A percentile compares a stretch with the other conserved stretches of the same genome.
phyloP scores from a whole-genome alignment of 1,284 basidiomycete genomes.

The Schizopora paradoxa region DNA sequence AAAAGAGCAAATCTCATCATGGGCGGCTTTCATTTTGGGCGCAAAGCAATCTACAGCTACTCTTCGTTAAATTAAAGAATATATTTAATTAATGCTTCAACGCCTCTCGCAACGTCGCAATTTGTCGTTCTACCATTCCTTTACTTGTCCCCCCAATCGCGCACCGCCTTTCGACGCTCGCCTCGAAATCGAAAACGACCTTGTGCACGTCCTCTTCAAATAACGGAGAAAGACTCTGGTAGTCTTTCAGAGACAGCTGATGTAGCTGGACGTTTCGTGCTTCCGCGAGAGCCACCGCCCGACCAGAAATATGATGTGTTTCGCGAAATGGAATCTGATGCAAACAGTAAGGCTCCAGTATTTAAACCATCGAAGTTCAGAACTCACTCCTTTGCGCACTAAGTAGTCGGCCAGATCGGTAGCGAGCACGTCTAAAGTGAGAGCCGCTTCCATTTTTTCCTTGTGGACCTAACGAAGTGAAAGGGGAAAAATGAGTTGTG shows the following conservation, averaged over 20 bases:
- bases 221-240: constrained; percentile 66
- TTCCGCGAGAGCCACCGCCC: constrained; percentile 93
- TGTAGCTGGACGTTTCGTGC: constrained; percentile 75
- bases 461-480: constrained; percentile 64
- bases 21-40: background rate
- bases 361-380: constrained; percentile 24
- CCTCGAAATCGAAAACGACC: constrained; percentile 89
- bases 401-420: constrained; percentile 98
- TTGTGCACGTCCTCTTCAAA: constrained; percentile 82
- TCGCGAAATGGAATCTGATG: constrained; percentile 83
- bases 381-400: constrained; percentile 90
- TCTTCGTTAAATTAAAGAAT: background rate
- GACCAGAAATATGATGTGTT: constrained; percentile 96
- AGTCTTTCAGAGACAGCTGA: constrained; percentile 77
- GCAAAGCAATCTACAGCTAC: background rate
- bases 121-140: constrained; percentile 82
- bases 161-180: constrained; percentile 89
- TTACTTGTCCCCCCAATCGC: constrained; percentile 90
- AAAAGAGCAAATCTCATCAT: background rate
- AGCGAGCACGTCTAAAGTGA: constrained; percentile 96
- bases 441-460: constrained; percentile 82
- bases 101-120: constrained; percentile 58
- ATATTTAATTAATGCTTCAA: constrained; percentile 30
- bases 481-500: background rate
- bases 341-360: constrained; percentile 33